A percentile compares a stretch with the other conserved stretches of the same genome.
These are phyloP conservation scores for Talinum fruticosum DNA, from an alignment of 148 eudicot genomes.

Conservation along the genomic window DNA sequence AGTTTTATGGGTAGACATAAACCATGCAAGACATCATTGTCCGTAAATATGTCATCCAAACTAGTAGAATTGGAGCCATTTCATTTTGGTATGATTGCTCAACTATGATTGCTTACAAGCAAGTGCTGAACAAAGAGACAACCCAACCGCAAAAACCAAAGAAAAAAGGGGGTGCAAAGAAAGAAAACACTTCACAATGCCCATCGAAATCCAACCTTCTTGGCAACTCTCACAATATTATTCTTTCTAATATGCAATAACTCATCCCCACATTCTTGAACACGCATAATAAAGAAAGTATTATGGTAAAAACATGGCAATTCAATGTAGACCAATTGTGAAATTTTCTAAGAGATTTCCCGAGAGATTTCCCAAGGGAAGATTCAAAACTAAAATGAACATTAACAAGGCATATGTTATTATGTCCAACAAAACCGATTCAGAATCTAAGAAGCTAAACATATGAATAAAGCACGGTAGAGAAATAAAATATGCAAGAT, in stretches of 20 bases:
- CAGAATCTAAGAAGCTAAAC: not conserved
- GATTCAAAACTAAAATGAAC: not conserved
- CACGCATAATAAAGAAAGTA: not conserved
- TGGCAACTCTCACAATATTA: constrained; percentile 8
- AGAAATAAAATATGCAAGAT: constrained; percentile 16
- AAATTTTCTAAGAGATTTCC: too few species aligned
- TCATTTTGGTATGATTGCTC: constrained; percentile 25
- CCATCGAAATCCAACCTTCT: constrained; percentile 10
- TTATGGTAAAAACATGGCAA: not conserved
- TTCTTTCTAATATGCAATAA: not conserved
- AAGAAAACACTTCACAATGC: constrained; percentile 7
- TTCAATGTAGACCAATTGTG: not conserved
- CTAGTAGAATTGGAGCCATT: too few species aligned
- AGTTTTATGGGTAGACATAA: too few species aligned
- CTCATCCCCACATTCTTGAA: not conserved
- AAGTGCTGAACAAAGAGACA: constrained; percentile 20
- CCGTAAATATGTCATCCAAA: too few species aligned
- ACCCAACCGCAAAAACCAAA: constrained; percentile 17
- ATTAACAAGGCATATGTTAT: not conserved
- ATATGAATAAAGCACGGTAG: not conserved
- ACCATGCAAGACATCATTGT: too few species aligned
- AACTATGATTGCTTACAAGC: constrained; percentile 24
- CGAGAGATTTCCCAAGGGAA: too few species aligned
- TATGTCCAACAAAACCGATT: not conserved
- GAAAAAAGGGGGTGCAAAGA: too few species aligned